Evolutionary conservation across 192 early-diverging fungal genomes (phyloP).

Genomic region (Funneliformis mosseae): DNA sequence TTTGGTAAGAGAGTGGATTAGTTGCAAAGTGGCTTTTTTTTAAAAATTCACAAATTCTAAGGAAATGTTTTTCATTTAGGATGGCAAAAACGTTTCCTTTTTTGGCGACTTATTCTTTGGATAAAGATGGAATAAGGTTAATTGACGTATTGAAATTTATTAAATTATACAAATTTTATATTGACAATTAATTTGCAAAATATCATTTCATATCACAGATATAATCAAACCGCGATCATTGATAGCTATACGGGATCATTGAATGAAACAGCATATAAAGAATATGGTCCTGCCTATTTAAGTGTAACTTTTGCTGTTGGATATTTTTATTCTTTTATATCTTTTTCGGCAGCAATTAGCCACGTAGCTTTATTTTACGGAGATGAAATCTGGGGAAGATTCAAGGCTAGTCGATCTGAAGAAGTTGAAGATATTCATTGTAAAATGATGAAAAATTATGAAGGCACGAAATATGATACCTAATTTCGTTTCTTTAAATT

Average conservation of each 20-base stretch:
- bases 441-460: conserved; percentile 47
- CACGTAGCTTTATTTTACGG: conserved; percentile 66
- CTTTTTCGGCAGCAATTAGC: conserved; percentile 49
- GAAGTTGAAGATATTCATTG: conserved; percentile 44
- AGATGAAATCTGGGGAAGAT: conserved; percentile 52
- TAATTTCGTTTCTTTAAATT: neutral
- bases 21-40: neutral
- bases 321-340: conserved; percentile 60
- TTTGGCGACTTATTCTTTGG: conserved; percentile 18
- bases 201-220: conserved; percentile 29
- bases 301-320: conserved; percentile 52
- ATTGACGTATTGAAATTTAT: neutral
- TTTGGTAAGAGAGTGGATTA: conserved; percentile 49
- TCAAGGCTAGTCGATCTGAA: conserved; percentile 27
- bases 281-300: conserved; percentile 51
- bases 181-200: neutral
- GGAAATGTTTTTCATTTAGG: neutral
- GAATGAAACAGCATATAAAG: conserved; percentile 46
- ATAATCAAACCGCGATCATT: conserved; percentile 58
- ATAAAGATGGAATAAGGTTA: conserved; percentile 20
- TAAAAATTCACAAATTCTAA: neutral
- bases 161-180: neutral
- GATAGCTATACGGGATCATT: conserved; percentile 38
- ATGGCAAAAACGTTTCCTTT: conserved; percentile 22
- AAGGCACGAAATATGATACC: neutral